Conservation (phyloP, 2,329 filamentous ascomycete species). For the Aureobasidium namibiae region DNA sequence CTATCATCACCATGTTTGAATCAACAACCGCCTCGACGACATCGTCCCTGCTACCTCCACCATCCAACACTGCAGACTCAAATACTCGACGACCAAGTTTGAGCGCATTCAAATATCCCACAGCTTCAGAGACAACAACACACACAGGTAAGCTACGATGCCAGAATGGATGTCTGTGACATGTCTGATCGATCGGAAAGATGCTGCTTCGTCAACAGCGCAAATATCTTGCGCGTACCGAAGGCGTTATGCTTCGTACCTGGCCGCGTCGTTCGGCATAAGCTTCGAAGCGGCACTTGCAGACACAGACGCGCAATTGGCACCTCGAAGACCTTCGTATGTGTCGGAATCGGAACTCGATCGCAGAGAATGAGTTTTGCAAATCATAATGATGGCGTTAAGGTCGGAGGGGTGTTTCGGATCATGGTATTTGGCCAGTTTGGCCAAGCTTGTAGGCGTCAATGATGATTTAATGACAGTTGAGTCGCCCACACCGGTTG, state of each 20-base stretch:
- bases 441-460: neutral
- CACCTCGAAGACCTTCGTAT: neutral
- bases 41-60: neutral
- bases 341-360: slow-evolving; percentile 2
- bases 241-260: slow-evolving; percentile 5
- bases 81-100: slow-evolving; percentile 1
- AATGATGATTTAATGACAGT: neutral
- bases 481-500: neutral
- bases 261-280: slow-evolving; percentile 4
- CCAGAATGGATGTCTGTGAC: neutral
- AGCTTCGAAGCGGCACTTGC: slow-evolving; percentile 9
- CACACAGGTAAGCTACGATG: neutral
- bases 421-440: neutral
- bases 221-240: slow-evolving; percentile 9
- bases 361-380: slow-evolving; percentile 2
- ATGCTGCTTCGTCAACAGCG: neutral
- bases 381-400: neutral
- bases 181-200: neutral
- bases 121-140: neutral
- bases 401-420: neutral
- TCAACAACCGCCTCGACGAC: neutral
- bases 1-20: slow-evolving; percentile 1
- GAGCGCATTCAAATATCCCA: neutral
- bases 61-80: neutral
- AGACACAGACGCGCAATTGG: slow-evolving; percentile 2